Conservation (phyloP, 305 asterid species). For the Solanum hybrid region DNA sequence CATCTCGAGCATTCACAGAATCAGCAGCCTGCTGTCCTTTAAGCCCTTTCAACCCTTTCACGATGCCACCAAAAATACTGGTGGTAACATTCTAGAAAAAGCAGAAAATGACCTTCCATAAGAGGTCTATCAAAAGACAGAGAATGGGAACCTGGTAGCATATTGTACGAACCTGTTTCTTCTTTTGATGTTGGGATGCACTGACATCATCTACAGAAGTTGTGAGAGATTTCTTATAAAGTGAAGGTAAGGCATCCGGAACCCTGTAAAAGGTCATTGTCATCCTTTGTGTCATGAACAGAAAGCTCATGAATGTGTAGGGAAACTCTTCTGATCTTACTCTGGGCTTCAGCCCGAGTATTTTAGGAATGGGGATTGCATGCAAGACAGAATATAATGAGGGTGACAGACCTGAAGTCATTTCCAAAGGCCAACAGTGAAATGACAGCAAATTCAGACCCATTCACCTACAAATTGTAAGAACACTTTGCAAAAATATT, state of each 20-base stretch:
- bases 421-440: slow-evolving; percentile 70
- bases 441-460: slow-evolving; percentile 64
- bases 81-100: slow-evolving; percentile 41
- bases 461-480: slow-evolving; percentile 49
- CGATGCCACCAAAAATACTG: slow-evolving; percentile 61
- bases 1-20: slow-evolving; percentile 41
- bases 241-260: slow-evolving; percentile 57
- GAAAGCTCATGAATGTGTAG: neutral
- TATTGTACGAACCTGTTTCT: slow-evolving; percentile 38
- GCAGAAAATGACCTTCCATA: slow-evolving; percentile 11
- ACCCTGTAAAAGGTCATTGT: slow-evolving; percentile 26
- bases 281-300: neutral
- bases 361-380: neutral
- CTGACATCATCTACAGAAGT: slow-evolving; percentile 47
- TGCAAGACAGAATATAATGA: slow-evolving; percentile 8
- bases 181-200: slow-evolving; percentile 41
- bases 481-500: slow-evolving; percentile 1
- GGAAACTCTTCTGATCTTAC: neutral
- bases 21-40: slow-evolving; percentile 36
- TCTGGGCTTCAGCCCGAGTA: neutral
- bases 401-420: slow-evolving; percentile 59
- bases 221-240: slow-evolving; percentile 63
- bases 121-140: slow-evolving; percentile 3
- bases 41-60: slow-evolving; percentile 75
- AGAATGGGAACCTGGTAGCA: slow-evolving; percentile 1